A percentile compares a stretch with the other conserved stretches of the same genome.
Evolutionary conservation across 768 basidiomycete genomes (phyloP).

Genomic region (Ephemerocybe angulata): DNA sequence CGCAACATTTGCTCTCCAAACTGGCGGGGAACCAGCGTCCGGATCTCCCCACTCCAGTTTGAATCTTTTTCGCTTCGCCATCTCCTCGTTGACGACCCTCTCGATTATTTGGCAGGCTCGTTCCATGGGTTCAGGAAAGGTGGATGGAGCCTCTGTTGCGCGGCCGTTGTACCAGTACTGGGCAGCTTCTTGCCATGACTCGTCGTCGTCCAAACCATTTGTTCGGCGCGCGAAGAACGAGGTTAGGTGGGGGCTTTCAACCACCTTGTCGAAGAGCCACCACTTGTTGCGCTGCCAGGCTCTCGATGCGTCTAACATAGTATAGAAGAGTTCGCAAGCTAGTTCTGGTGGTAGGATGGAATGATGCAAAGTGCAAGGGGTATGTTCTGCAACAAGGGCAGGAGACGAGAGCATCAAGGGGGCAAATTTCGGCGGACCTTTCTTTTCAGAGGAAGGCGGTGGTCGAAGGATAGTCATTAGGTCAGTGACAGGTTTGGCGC

Average conservation of each 20-base stretch:
- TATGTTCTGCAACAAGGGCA: conserved; percentile 60
- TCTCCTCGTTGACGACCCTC: conserved; percentile 64
- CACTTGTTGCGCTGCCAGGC: conserved; percentile 73
- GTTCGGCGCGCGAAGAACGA: conserved; percentile 65
- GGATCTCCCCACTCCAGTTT: conserved; percentile 59
- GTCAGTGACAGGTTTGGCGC: conserved; percentile 34
- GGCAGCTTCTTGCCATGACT: conserved; percentile 67
- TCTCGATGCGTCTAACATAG: conserved; percentile 59
- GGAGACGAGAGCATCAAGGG: conserved; percentile 65
- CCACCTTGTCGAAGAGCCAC: conserved; percentile 80
- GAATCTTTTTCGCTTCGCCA: conserved; percentile 57
- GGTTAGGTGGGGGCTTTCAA: conserved; percentile 82
- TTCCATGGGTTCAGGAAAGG: conserved; percentile 71
- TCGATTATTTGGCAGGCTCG: conserved; percentile 73
- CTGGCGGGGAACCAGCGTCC: conserved; percentile 14
- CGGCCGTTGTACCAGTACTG: conserved; percentile 85
- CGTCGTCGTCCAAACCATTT: conserved; percentile 39
- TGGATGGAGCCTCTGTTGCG: conserved; percentile 47
- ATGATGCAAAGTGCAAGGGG: conserved; percentile 71
- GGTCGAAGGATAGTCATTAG: conserved; percentile 57
- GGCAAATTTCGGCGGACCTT: conserved; percentile 35
- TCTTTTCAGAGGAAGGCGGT: conserved; percentile 37
- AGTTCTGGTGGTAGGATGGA: conserved; percentile 70
- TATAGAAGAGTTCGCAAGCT: conserved; percentile 71
- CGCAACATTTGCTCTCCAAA: conserved; percentile 81